Base-by-base conservation (phyloP, 2,329 filamentous ascomycete species). In the Fusarium sp. region DNA sequence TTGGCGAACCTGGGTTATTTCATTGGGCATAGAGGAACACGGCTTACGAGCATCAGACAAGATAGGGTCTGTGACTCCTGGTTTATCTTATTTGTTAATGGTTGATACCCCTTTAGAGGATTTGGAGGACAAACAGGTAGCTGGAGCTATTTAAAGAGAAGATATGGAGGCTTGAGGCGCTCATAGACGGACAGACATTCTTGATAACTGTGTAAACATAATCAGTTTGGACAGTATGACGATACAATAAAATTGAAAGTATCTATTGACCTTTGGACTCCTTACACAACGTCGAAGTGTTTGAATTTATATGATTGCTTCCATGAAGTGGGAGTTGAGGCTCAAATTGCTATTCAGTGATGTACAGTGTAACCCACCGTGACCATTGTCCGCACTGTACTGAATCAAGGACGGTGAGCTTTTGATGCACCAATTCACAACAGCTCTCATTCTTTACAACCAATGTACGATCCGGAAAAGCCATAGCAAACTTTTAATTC, bases 41-140 rank as follows among this genome's bases (percentile, higher is more conserved):
- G 54, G 56, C 62, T 67, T 60, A 71, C 63, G 67, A 60, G 54
- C 56, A 62, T 50, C 59, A 59, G 50, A 60, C 56, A 58, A 67
- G 53, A 42, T 42, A 70, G 32, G 63, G 40, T 49, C 60, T 64
- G 66, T 50, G 62, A 62, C 69, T 58, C 65, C 56, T 63, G 64
- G 67, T 68, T 72, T 59, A 64, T 72, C 59, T 63, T 60, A 64
- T 73, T 64, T 71, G 42, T 74, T 64, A 75, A 77, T 77, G 70
- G 69, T 70, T 77, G 75, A 77, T 77, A 76, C 74, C 74, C 74
- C 64, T 50, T 64, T 60, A 59, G 63, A 74, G 44, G 71, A 73
- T 62, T 64, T 54, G 60, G 43, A 64, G 61, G 67, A 58, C 38
- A 37, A 35, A 50, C 35, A 42, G 49, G 47, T 54, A 71, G 47